Conservation (phyloP, 495 filamentous ascomycete genomes). For the Umbilicaria muhlenbergii region DNA sequence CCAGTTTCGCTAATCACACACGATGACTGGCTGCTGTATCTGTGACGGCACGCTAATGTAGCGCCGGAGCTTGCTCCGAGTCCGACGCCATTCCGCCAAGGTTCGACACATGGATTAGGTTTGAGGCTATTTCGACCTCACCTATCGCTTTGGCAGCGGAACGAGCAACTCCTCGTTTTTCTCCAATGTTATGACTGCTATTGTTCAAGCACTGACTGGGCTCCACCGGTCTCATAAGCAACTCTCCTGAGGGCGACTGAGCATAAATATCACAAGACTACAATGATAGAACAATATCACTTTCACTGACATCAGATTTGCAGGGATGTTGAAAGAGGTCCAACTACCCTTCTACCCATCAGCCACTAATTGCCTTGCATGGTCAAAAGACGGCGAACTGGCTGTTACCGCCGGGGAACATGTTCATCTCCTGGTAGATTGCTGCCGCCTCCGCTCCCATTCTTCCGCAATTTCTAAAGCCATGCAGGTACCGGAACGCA, state of each 20-base stretch:
- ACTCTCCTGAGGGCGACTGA: neutral
- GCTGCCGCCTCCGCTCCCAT: neutral
- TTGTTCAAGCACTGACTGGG: neutral
- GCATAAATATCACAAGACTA: too few species aligned
- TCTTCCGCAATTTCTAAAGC: slow-evolving; percentile 11
- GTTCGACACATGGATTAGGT: too few species aligned
- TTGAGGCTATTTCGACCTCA: too few species aligned
- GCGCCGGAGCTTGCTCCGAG: too few species aligned
- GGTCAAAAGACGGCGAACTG: slow-evolving; percentile 47
- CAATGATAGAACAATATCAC: neutral
- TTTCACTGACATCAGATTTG: neutral
- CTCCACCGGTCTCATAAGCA: neutral
- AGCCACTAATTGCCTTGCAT: slow-evolving; percentile 33
- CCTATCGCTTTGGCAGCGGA: neutral
- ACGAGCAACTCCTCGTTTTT: neutral
- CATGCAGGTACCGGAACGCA: neutral
- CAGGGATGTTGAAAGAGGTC: slow-evolving; percentile 13
- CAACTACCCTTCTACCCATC: slow-evolving; percentile 25
- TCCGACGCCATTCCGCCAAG: too few species aligned
- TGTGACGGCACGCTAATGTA: too few species aligned
- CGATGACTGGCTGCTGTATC: too few species aligned
- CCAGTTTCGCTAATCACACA: too few species aligned
- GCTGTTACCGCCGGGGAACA: slow-evolving; percentile 42
- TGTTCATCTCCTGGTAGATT: slow-evolving; percentile 35
- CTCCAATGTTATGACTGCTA: neutral